Conservation (phyloP, 106 monocot species). For the Cymbidium sinense region DNA sequence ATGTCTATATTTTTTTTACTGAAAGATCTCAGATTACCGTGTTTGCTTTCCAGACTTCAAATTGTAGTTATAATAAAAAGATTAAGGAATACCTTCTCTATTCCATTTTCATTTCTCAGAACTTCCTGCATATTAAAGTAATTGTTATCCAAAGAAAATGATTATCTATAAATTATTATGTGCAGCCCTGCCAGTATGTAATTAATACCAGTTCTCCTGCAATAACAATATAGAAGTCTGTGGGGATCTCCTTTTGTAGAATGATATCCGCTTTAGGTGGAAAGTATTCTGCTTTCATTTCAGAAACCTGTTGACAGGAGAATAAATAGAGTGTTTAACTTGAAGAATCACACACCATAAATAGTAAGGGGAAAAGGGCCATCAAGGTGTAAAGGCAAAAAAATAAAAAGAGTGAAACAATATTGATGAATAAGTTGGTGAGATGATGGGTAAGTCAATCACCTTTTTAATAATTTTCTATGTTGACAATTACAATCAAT, state of each 20-base stretch:
- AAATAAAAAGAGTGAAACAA: not conserved
- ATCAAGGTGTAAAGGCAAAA: too few species aligned
- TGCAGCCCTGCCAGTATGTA: not conserved
- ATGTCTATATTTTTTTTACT: not conserved
- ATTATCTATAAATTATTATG: not conserved
- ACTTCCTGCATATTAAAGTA: constrained; percentile 42
- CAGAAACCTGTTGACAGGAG: constrained; percentile 30
- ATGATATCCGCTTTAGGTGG: constrained; percentile 64
- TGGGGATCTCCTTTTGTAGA: constrained; percentile 45
- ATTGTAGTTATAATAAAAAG: not conserved
- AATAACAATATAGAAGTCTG: constrained; percentile 55
- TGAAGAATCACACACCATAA: not conserved
- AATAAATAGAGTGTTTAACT: not conserved
- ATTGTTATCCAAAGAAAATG: not conserved
- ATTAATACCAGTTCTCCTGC: constrained; percentile 48
- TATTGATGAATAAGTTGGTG: not conserved
- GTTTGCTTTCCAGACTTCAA: not conserved
- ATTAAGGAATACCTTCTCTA: constrained; percentile 40
- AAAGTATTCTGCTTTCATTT: constrained; percentile 55
- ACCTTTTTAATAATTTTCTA: not conserved
- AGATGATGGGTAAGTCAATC: not conserved
- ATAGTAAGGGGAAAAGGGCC: not conserved
- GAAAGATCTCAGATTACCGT: not conserved
- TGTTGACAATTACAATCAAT: not conserved
- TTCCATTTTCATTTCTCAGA: constrained; percentile 34